A percentile compares a stretch with the other conserved stretches of the same genome.
phyloP scores from a whole-genome alignment of 345 rosid genomes.

The Eucalyptus fibrosa region DNA sequence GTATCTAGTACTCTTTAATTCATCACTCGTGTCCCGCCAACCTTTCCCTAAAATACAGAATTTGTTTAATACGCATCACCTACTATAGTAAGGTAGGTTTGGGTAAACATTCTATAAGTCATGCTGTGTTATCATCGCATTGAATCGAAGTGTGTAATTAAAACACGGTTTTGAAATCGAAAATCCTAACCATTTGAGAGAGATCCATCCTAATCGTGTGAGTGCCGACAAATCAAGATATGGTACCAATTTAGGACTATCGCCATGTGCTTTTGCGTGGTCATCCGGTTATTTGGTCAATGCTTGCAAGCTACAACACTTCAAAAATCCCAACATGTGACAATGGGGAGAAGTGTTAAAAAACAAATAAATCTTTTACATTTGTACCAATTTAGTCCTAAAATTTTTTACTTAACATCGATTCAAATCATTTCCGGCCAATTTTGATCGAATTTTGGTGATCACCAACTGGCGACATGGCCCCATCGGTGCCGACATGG shows the following conservation, averaged over 20 bases:
- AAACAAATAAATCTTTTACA: too few species aligned
- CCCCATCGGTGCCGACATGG: accelerated
- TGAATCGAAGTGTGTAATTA: not conserved
- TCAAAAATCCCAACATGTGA: not conserved
- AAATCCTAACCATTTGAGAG: not conserved
- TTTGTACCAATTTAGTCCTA: too few species aligned
- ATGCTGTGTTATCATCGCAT: not conserved
- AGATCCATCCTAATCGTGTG: not conserved
- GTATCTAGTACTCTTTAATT: too few species aligned
- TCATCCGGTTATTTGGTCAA: not conserved
- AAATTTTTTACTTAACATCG: too few species aligned
- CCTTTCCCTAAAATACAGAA: not conserved
- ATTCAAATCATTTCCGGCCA: accelerated
- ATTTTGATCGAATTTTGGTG: accelerated
- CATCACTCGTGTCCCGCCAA: not conserved
- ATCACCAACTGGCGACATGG: accelerated
- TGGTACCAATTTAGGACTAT: not conserved
- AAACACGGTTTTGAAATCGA: not conserved
- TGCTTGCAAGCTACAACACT: not conserved
- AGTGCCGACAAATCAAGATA: not conserved
- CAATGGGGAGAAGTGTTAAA: not conserved
- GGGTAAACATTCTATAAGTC: not conserved
- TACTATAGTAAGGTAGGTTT: too few species aligned
- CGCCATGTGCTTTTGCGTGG: not conserved
- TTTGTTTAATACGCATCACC: too few species aligned